These are phyloP conservation scores for Rubroboletus satanas DNA, from an alignment of 768 basidiomycete species.

Conservation along the genomic window DNA sequence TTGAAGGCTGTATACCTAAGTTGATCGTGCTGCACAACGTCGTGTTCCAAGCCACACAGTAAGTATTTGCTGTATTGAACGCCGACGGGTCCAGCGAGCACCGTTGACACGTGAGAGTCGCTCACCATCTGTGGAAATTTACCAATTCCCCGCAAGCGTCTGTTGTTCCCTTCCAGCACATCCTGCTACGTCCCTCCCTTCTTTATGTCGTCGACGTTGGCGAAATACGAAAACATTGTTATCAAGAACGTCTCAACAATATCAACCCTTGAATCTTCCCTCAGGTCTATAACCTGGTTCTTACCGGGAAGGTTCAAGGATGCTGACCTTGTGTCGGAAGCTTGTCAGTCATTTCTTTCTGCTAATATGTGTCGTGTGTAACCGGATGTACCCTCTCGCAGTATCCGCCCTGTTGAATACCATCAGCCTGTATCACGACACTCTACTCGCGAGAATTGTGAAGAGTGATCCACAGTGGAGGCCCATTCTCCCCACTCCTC, in stretches of 20 bases:
- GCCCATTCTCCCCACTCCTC: constrained; percentile 69
- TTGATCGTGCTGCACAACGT: no score
- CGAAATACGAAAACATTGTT: constrained; percentile 78
- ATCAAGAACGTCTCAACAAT: constrained; percentile 83
- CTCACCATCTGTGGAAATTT: constrained; percentile 6
- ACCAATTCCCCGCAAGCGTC: background rate
- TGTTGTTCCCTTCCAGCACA: background rate
- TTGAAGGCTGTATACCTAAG: no score
- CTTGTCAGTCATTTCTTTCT: constrained; percentile 56
- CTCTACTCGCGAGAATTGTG: constrained; percentile 68
- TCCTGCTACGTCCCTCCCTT: background rate
- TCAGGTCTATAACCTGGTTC: constrained; percentile 92
- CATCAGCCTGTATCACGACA: constrained; percentile 93
- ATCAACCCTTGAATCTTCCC: constrained; percentile 80
- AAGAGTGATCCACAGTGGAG: constrained; percentile 64
- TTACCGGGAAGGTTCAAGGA: constrained; percentile 96
- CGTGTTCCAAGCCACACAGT: no score
- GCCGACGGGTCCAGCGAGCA: background rate
- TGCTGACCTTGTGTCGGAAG: constrained; percentile 93
- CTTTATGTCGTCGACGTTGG: constrained; percentile 58
- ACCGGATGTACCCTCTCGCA: constrained; percentile 31
- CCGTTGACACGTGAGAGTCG: background rate
- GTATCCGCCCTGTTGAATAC: constrained; percentile 87
- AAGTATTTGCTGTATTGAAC: no score
- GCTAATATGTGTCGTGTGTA: constrained; percentile 12